phyloP scores from a whole-genome alignment of 352 stramenopile genomes.

The Globisporangium lucens region DNA sequence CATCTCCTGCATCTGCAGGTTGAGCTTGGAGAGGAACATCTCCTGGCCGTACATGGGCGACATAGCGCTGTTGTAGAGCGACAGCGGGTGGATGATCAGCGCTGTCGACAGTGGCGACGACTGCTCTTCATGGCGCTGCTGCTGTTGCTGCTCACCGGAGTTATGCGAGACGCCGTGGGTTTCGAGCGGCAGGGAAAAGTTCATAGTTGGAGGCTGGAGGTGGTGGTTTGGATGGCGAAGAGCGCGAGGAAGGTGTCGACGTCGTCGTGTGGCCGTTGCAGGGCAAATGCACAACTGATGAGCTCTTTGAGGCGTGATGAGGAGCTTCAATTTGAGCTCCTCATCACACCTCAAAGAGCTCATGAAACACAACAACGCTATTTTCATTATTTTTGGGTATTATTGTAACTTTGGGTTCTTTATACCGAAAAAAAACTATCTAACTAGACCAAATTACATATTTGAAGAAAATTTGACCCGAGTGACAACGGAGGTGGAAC shows the following conservation, averaged over 20 bases:
- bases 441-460: background rate
- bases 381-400: background rate
- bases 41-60: conserved; percentile 35
- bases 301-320: background rate
- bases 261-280: background rate
- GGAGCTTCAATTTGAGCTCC: conserved; percentile 5
- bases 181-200: conserved; percentile 17
- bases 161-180: conserved; percentile 6
- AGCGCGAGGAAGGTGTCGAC: background rate
- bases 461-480: background rate
- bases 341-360: no score
- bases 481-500: background rate
- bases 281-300: conserved; percentile 13
- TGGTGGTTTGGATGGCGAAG: background rate
- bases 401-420: background rate
- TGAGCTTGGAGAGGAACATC: conserved; percentile 30
- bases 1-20: conserved; percentile 34
- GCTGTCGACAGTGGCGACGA: conserved; percentile 19
- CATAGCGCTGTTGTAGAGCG: conserved; percentile 29
- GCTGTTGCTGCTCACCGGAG: background rate
- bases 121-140: background rate
- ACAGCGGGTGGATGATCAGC: conserved; percentile 72
- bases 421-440: background rate
- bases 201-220: conserved; percentile 1
- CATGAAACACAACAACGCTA: conserved; percentile 1